A percentile compares a stretch with the other conserved stretches of the same genome.
These are phyloP conservation scores for Oemleria cerasiformis DNA, from an alignment of 306 rosid species.

Conservation along the genomic window DNA sequence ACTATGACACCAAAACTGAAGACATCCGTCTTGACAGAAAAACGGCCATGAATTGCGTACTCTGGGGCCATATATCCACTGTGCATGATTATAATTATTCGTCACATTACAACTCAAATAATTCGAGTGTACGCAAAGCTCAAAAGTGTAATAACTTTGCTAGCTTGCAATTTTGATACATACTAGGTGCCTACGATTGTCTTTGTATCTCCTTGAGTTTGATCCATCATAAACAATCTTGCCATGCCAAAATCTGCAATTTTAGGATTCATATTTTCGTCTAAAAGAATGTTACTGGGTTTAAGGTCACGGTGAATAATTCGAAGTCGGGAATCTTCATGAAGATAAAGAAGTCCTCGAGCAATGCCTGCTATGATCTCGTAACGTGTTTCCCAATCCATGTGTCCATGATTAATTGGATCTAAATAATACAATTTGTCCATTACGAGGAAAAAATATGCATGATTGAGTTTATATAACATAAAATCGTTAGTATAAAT, in stretches of 20 bases:
- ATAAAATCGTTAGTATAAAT: too few relatives aligned
- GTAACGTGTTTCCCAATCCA: constrained; percentile 16
- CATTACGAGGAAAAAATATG: too few relatives aligned
- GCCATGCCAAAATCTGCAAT: constrained; percentile 16
- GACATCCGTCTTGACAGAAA: constrained; percentile 28
- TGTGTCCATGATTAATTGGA: background rate
- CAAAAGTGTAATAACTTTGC: background rate
- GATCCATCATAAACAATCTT: background rate
- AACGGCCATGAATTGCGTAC: background rate
- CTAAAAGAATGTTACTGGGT: constrained; percentile 1
- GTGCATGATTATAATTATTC: background rate
- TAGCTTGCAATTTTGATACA: background rate
- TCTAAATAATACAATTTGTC: background rate
- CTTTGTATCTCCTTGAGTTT: constrained; percentile 6
- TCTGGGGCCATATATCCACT: constrained; percentile 34
- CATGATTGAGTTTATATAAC: too few relatives aligned
- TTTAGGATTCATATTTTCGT: constrained; percentile 11
- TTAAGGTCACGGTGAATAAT: constrained; percentile 8
- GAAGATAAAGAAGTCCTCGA: constrained; percentile 13
- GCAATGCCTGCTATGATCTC: constrained; percentile 11
- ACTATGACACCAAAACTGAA: constrained; percentile 19
- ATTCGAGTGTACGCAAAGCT: background rate
- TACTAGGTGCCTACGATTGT: constrained; percentile 6
- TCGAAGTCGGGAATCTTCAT: constrained; percentile 3
- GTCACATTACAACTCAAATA: background rate